Evolutionary conservation across 1,284 basidiomycete species (phyloP).

Genomic region (Ceratobasidium theobromae): DNA sequence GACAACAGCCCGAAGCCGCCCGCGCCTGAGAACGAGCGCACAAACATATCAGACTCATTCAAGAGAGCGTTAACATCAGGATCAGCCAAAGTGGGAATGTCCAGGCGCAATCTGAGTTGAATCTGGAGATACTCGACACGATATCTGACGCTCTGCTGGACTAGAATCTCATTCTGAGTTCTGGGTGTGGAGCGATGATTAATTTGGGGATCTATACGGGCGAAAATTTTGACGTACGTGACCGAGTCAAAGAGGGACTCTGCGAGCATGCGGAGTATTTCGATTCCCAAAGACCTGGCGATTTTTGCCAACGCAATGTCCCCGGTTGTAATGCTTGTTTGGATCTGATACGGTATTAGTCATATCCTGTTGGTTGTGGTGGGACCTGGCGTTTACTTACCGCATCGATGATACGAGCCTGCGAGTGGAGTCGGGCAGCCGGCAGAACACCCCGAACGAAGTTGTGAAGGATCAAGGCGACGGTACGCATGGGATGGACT

Average conservation of each 20-base stretch:
- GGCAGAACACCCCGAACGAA: conserved; percentile 70
- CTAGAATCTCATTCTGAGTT: conserved; percentile 64
- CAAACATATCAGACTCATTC: conserved; percentile 80
- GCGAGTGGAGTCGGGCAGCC: conserved; percentile 77
- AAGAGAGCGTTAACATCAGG: conserved; percentile 69
- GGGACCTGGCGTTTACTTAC: conserved; percentile 47
- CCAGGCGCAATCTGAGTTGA: conserved; percentile 70
- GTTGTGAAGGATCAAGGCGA: conserved; percentile 65
- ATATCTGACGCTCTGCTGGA: conserved; percentile 68
- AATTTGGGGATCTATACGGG: conserved; percentile 28
- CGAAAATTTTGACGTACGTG: conserved; percentile 55
- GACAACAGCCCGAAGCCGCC: conserved; percentile 69
- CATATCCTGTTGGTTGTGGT: conserved; percentile 2
- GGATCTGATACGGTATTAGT: conserved; percentile 51
- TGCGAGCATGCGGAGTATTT: conserved; percentile 60
- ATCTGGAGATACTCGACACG: conserved; percentile 74
- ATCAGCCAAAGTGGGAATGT: conserved; percentile 73
- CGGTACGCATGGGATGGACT: conserved; percentile 64
- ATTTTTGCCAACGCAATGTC: conserved; percentile 46
- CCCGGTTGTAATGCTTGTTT: conserved; percentile 61
- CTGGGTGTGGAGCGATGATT: conserved; percentile 44
- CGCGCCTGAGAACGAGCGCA: conserved; percentile 67
- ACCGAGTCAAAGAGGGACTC: conserved; percentile 69
- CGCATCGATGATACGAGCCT: conserved; percentile 79
- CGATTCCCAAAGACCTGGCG: conserved; percentile 62